Percentiles rank a stretch among this genome's conserved stretches.
Conservation (phyloP, 1,139 yeast genomes). For the Scheffersomyces parashehatae region DNA sequence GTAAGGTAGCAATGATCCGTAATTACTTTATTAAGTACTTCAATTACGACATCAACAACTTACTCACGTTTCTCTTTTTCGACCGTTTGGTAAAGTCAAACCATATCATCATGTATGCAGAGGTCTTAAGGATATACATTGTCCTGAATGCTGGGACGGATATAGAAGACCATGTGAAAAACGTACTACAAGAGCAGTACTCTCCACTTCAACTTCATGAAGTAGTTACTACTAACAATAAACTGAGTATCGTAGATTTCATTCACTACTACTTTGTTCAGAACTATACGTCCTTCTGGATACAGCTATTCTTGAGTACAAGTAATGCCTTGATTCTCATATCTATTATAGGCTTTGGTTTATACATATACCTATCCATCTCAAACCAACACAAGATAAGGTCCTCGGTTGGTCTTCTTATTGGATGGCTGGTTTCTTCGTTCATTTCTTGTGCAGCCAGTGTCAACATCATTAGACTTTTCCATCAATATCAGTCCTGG, state of each 20-base stretch:
- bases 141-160: constrained; percentile 15
- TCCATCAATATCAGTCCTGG: constrained; percentile 26
- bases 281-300: constrained; percentile 10
- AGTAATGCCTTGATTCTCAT: constrained; percentile 9
- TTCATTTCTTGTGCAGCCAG: constrained; percentile 56
- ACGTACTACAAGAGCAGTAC: constrained; percentile 2
- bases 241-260: constrained; percentile 20
- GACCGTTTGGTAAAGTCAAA: constrained; percentile 47
- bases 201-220: constrained; percentile 6
- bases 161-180: constrained; percentile 2
- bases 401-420: constrained; percentile 58
- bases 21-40: constrained; percentile 23
- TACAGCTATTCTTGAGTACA: constrained; percentile 9
- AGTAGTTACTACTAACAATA: constrained; percentile 8
- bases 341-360: constrained; percentile 13
- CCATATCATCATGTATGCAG: constrained; percentile 51
- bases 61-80: constrained; percentile 28
- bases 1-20: constrained; percentile 10
- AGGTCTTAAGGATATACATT: constrained; percentile 37
- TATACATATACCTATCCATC: constrained; percentile 44
- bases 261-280: constrained; percentile 21
- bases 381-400: constrained; percentile 56
- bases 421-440: constrained; percentile 61
- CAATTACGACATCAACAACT: constrained; percentile 23
- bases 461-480: constrained; percentile 26